Evolutionary conservation across 768 basidiomycete species (phyloP).

Genomic region (Cantharellus cinnabarinus): DNA sequence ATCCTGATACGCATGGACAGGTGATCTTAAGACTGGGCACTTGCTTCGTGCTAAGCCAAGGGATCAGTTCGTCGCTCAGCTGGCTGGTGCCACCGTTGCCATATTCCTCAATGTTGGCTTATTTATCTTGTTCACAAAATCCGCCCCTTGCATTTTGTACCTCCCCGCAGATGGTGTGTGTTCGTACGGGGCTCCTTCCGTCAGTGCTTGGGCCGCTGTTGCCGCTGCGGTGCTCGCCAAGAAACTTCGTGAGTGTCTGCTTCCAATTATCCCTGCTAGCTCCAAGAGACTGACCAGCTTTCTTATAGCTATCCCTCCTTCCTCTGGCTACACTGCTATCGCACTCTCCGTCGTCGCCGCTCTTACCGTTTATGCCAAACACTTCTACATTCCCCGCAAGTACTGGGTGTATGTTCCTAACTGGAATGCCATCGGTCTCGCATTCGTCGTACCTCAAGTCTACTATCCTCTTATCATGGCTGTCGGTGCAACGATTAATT

Average conservation of each 20-base stretch:
- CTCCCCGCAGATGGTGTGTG: conserved; percentile 17
- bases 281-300: neutral
- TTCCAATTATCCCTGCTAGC: neutral
- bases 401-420: conserved; percentile 31
- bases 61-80: conserved; percentile 41
- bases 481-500: conserved; percentile 27
- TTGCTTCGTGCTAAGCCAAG: conserved; percentile 42
- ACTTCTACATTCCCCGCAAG: conserved; percentile 28
- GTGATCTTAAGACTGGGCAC: conserved; percentile 34
- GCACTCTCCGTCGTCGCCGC: conserved; percentile 27
- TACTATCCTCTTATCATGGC: conserved; percentile 33
- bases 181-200: conserved; percentile 35
- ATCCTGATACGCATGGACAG: neutral
- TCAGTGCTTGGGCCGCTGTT: conserved; percentile 37
- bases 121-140: conserved; percentile 41
- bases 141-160: conserved; percentile 34
- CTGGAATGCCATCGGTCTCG: conserved; percentile 23
- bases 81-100: conserved; percentile 36
- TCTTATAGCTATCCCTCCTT: conserved; percentile 21
- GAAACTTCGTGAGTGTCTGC: conserved; percentile 15
- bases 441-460: conserved; percentile 32
- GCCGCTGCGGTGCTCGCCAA: conserved; percentile 30
- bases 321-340: conserved; percentile 39
- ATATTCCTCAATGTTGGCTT: conserved; percentile 38
- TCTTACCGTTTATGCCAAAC: conserved; percentile 26